phyloP scores from a whole-genome alignment of 495 filamentous ascomycete species.

The Amniculicola lignicola region DNA sequence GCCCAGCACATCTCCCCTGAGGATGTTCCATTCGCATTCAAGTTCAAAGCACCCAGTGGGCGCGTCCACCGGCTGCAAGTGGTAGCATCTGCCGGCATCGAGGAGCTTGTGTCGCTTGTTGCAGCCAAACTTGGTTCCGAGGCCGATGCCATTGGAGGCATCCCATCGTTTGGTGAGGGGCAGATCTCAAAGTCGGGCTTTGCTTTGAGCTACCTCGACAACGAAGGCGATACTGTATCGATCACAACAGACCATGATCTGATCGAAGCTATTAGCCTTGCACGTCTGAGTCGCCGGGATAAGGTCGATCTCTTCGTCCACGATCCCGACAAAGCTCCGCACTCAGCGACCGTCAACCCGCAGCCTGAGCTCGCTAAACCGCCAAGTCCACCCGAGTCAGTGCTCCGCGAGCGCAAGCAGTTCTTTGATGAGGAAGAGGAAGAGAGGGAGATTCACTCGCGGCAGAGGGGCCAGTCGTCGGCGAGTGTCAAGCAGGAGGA shows the following conservation, averaged over 20 bases:
- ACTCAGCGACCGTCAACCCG: conserved; percentile 64
- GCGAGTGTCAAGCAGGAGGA: conserved; percentile 59
- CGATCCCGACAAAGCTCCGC: conserved; percentile 80
- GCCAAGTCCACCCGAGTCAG: conserved; percentile 55
- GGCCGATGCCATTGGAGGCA: conserved; percentile 79
- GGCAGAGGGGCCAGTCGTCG: conserved; percentile 43
- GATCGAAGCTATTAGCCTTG: conserved; percentile 80
- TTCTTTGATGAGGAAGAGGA: conserved; percentile 54
- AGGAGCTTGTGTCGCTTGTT: conserved; percentile 74
- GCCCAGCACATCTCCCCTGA: conserved; percentile 53
- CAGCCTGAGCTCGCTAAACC: conserved; percentile 57
- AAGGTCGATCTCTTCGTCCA: conserved; percentile 98
- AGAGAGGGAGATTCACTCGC: conserved; percentile 58
- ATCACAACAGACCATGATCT: conserved; percentile 96
- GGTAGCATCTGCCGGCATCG: conserved; percentile 72
- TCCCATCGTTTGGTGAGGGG: conserved; percentile 69
- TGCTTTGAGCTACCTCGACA: conserved; percentile 93
- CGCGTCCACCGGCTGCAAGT: conserved; percentile 92
- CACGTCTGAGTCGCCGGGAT: conserved; percentile 70
- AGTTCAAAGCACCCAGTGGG: conserved; percentile 97
- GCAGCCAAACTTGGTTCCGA: conserved; percentile 85
- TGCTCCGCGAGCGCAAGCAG: conserved; percentile 57
- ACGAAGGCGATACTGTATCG: conserved; percentile 95
- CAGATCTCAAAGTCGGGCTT: conserved; percentile 77
- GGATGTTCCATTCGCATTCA: conserved; percentile 88